Percentiles rank a stretch among this genome's conserved stretches.
Conservation (phyloP, 2,329 filamentous ascomycete genomes). For the Ophiocordyceps sinensis region DNA sequence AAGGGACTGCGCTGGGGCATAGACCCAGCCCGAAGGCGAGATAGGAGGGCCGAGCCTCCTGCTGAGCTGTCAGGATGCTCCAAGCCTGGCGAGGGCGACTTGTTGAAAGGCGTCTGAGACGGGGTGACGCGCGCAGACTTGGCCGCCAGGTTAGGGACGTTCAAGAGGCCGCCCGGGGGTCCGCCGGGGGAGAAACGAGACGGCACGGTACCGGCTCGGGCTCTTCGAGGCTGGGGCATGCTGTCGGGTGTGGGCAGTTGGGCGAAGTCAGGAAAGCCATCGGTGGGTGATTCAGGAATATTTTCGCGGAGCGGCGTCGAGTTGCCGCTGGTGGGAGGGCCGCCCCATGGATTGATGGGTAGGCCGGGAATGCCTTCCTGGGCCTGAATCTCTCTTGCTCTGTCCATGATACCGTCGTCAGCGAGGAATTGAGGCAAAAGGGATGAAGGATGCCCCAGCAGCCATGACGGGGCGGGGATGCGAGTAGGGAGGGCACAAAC, state of each 20-base stretch:
- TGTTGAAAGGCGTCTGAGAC: slow-evolving; percentile 67
- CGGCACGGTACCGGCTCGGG: slow-evolving; percentile 88
- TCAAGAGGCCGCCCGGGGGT: slow-evolving; percentile 43
- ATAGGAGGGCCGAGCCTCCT: slow-evolving; percentile 60
- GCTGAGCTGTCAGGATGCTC: slow-evolving; percentile 31
- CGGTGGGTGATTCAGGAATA: slow-evolving; percentile 90
- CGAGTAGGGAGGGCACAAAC: slow-evolving; percentile 35
- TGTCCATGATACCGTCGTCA: slow-evolving; percentile 20
- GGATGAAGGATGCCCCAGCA: too few relatives aligned
- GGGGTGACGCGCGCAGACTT: slow-evolving; percentile 78
- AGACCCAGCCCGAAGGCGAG: slow-evolving; percentile 77
- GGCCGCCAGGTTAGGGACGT: slow-evolving; percentile 43
- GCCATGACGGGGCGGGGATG: not conserved
- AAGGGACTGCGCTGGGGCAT: slow-evolving; percentile 80
- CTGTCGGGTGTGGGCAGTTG: slow-evolving; percentile 53
- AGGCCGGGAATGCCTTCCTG: slow-evolving; percentile 72
- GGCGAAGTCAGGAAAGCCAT: slow-evolving; percentile 86
- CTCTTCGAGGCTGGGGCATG: slow-evolving; percentile 57
- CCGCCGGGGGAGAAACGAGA: slow-evolving; percentile 78
- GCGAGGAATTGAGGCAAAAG: not conserved
- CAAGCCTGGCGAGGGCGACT: slow-evolving; percentile 46
- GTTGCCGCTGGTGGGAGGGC: slow-evolving; percentile 89
- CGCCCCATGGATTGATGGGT: slow-evolving; percentile 70
- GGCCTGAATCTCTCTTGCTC: slow-evolving; percentile 90
- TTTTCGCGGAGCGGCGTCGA: slow-evolving; percentile 93